Evolutionary conservation across 805 yeast species (phyloP).

Genomic region (Pichia cephalocereana): DNA sequence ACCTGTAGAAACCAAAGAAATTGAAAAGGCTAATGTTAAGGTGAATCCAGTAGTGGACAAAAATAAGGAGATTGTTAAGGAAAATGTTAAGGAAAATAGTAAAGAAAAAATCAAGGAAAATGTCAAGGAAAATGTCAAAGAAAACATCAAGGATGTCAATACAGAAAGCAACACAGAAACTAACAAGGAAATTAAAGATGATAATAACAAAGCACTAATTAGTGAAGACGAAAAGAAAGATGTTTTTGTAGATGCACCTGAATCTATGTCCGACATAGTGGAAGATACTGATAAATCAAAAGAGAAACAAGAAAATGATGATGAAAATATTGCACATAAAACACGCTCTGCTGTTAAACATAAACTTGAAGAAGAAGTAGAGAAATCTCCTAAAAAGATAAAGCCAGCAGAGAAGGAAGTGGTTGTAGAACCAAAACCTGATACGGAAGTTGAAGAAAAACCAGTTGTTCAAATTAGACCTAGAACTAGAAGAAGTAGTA

Average conservation of each 20-base stretch:
- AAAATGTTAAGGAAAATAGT: too few relatives aligned
- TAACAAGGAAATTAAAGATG: neutral
- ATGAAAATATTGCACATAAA: too few relatives aligned
- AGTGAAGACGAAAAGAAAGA: slow-evolving; percentile 1
- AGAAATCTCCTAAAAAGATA: neutral
- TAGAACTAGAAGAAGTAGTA: neutral
- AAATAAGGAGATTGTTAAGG: too few relatives aligned
- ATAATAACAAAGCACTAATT: neutral
- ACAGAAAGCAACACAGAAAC: too few relatives aligned
- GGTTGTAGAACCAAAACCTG: neutral
- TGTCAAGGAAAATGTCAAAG: too few relatives aligned
- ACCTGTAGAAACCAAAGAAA: neutral
- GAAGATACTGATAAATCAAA: slow-evolving; percentile 5
- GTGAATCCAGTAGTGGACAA: too few relatives aligned
- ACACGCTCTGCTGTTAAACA: neutral
- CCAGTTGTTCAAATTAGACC: neutral
- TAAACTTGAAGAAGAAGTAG: neutral
- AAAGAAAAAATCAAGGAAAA: too few relatives aligned
- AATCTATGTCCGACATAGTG: slow-evolving; percentile 1
- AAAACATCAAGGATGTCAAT: too few relatives aligned
- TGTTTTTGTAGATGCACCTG: slow-evolving; percentile 6
- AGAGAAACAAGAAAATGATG: neutral
- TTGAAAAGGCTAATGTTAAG: too few relatives aligned
- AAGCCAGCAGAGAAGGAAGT: neutral
- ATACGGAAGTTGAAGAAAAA: neutral